Conservation (phyloP, 169 alveolate genomes). For the Cryptosporidium canis region DNA sequence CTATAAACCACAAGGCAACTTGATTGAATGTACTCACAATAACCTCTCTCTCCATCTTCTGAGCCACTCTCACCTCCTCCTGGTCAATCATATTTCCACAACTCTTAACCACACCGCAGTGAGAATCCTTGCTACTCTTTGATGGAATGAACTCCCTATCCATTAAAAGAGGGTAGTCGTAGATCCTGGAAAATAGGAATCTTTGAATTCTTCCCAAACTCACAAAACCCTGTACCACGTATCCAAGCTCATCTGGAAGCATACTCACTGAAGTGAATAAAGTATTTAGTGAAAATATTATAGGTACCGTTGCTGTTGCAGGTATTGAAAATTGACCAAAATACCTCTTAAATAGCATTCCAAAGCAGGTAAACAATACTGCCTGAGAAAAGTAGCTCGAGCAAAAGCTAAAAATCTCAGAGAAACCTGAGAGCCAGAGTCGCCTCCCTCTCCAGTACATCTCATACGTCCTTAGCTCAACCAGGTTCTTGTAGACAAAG, state of each 20-base stretch:
- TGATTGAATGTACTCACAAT: not conserved
- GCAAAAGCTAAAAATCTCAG: slow-evolving; percentile 32
- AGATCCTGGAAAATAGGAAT: slow-evolving; percentile 31
- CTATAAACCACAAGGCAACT: slow-evolving; percentile 6
- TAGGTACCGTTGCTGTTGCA: slow-evolving; percentile 53
- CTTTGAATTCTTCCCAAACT: slow-evolving; percentile 56
- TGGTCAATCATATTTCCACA: not conserved
- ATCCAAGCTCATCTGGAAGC: slow-evolving; percentile 64
- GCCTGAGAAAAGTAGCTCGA: slow-evolving; percentile 43
- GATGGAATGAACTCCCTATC: not conserved
- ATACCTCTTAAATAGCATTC: slow-evolving; percentile 19
- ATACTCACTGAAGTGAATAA: slow-evolving; percentile 38
- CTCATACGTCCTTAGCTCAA: slow-evolving; percentile 36
- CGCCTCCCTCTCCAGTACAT: slow-evolving; percentile 50
- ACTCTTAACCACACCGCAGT: not conserved
- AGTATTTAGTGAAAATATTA: slow-evolving; percentile 32
- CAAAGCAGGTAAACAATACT: slow-evolving; percentile 27
- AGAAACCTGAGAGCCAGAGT: not conserved
- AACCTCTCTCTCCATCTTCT: not conserved
- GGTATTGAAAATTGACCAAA: slow-evolving; percentile 55
- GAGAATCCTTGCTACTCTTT: not conserved
- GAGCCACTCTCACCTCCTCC: not conserved
- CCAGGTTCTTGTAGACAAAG: slow-evolving; percentile 44
- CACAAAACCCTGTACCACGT: slow-evolving; percentile 34
- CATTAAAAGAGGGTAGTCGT: slow-evolving; percentile 29